Percentiles rank a stretch among this genome's conserved stretches.
phyloP scores from a whole-genome alignment of 768 basidiomycete genomes.

The Rhodocollybia butyracea region DNA sequence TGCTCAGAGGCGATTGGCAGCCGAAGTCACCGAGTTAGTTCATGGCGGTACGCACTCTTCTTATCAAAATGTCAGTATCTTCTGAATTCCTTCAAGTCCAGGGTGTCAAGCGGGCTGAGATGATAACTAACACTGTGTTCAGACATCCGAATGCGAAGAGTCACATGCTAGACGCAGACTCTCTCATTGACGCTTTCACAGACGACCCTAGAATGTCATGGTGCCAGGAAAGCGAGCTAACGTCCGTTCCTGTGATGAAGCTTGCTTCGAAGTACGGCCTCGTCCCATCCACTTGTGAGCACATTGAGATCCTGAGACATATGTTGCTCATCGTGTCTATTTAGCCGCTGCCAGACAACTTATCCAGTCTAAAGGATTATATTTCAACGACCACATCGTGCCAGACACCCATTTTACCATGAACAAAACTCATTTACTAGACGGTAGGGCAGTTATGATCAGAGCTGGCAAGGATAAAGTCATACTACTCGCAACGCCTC shows the following conservation, averaged over 20 bases:
- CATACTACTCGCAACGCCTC: constrained; percentile 45
- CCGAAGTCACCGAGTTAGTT: constrained; percentile 53
- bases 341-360: constrained; percentile 66
- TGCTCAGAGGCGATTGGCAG: constrained; percentile 47
- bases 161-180: constrained; percentile 45
- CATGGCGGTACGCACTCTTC: constrained; percentile 23
- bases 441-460: constrained; percentile 57
- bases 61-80: background rate
- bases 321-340: constrained; percentile 12
- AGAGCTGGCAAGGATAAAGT: constrained; percentile 75
- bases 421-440: constrained; percentile 47
- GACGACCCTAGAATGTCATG: constrained; percentile 65
- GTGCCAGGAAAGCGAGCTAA: constrained; percentile 46
- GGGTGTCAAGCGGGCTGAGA: constrained; percentile 37
- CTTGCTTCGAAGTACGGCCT: constrained; percentile 59
- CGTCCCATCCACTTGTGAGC: constrained; percentile 61
- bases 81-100: constrained; percentile 22
- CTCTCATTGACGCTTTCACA: constrained; percentile 58
- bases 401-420: constrained; percentile 46
- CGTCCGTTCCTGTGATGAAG: constrained; percentile 53
- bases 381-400: constrained; percentile 63
- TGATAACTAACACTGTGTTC: constrained; percentile 43
- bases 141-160: constrained; percentile 30
- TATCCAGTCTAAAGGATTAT: constrained; percentile 63
- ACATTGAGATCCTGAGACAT: no score